Evolutionary conservation across 2,329 filamentous ascomycete species (phyloP).

Genomic region (Pezizomycotina sp.): DNA sequence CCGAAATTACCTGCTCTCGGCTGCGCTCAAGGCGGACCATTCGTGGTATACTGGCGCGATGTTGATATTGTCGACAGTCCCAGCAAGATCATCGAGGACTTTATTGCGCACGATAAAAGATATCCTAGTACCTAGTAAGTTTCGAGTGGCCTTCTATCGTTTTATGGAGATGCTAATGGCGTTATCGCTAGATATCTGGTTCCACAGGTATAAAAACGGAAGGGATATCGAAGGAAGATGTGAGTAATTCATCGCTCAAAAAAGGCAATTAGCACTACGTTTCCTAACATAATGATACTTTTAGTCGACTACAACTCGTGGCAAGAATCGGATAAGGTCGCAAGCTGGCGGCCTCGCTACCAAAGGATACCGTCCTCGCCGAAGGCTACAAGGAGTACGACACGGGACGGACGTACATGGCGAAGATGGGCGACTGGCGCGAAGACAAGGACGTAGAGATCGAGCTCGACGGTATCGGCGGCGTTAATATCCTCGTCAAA

Average conservation of each 20-base stretch:
- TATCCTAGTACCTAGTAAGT: conserved; percentile 82
- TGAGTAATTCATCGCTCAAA: conserved; percentile 34
- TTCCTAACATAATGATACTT: conserved; percentile 25
- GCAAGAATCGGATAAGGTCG: conserved; percentile 78
- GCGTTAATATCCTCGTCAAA: conserved; percentile 94
- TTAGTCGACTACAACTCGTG: conserved; percentile 97
- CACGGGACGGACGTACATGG: conserved; percentile 81
- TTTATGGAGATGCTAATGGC: conserved; percentile 1
- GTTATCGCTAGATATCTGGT: conserved; percentile 67
- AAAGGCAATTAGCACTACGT: background rate
- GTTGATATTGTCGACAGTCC: conserved; percentile 91
- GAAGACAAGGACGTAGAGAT: conserved; percentile 85
- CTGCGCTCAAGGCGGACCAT: conserved; percentile 79
- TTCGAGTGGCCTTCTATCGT: background rate
- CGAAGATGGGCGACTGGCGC: conserved; percentile 77
- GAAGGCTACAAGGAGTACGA: conserved; percentile 93
- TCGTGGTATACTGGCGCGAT: conserved; percentile 97
- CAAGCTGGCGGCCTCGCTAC: conserved; percentile 53
- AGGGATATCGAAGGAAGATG: conserved; percentile 87
- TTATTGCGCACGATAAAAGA: conserved; percentile 87
- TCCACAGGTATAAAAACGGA: conserved; percentile 65
- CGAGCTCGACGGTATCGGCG: conserved; percentile 84
- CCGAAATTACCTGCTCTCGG: conserved; percentile 74
- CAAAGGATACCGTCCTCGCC: conserved; percentile 68
- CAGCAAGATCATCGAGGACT: conserved; percentile 75